Evolutionary conservation across 768 basidiomycete species (phyloP).

Genomic region (Suillus subaureus): DNA sequence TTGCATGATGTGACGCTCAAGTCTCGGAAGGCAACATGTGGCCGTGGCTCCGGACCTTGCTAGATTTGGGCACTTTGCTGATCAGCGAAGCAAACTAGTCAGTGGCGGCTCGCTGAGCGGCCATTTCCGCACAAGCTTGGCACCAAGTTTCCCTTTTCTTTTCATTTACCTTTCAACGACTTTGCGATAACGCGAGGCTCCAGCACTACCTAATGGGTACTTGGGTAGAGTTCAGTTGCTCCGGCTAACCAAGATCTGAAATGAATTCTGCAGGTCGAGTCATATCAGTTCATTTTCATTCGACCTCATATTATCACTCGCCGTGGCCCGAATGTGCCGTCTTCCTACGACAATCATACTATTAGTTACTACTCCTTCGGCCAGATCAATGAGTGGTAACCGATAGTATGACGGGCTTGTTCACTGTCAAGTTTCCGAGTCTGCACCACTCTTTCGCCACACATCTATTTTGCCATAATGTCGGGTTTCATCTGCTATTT

Average conservation of each 20-base stretch:
- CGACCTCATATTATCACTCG: neutral
- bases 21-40: no score
- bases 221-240: neutral
- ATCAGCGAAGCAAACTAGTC: neutral
- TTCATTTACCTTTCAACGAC: neutral
- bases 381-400: neutral
- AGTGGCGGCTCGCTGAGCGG: neutral
- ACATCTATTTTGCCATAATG: neutral
- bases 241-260: no score
- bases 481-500: neutral
- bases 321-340: neutral
- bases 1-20: no score
- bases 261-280: neutral
- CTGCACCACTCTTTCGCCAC: neutral
- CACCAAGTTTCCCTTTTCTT: neutral
- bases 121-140: neutral
- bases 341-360: neutral
- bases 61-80: no score
- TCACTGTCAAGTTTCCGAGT: neutral
- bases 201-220: neutral
- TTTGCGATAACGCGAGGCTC: neutral
- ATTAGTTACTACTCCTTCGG: neutral
- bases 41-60: no score
- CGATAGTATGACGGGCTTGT: neutral
- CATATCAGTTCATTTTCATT: neutral